Evolutionary conservation across 306 rosid genomes (phyloP), one percentile per base, ranked within the genome.

Genomic region (Ormosia semicastrata): DNA sequence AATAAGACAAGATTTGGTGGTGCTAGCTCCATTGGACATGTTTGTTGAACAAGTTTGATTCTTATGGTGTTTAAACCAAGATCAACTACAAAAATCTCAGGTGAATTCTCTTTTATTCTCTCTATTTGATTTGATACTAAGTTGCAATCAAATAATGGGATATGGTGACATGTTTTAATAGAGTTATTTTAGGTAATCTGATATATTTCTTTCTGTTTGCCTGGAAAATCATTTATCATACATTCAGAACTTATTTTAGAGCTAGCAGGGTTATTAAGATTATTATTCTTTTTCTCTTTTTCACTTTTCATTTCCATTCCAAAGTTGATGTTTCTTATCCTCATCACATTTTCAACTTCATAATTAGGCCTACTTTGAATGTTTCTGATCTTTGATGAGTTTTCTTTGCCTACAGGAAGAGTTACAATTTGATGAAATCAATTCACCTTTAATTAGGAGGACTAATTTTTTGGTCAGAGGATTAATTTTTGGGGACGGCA

Each of bases 1-100:
- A 41, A 14, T 60, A 49, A 39, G 41, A 43, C 57, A 18, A n/a
- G 60, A 46, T 4, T 64, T 39, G 37, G 47, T 15, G 46, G 63
- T 30, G 69, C 57, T 47, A 73, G 72, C 39, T 73, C 47, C 17
- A 5, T 58, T 53, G 62, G 66, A n/a, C 57, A 66, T 78, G 87
- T 74, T 82, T 75, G 70, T 67, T 63, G 14, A 59, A n/a, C 29
- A 54, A 18, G 30, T 57, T 44, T 71, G 73, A 52, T 60, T 70
- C 82, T 50, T 70, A 8, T 39, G 29, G 10, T 70, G 66, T 71
- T 47, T 54, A 30, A 83, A 46, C 65, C 75, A 30, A 32, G 37
- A 41, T 34, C 50, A 12, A 8, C 43, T 41, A 56, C 8, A 80
- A 29, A 60, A 60, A 33, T 7, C 33, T 33, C 40, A 78, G 73